phyloP scores from a whole-genome alignment of 1,139 yeast species.

The Yamadazyma epiphylla region DNA sequence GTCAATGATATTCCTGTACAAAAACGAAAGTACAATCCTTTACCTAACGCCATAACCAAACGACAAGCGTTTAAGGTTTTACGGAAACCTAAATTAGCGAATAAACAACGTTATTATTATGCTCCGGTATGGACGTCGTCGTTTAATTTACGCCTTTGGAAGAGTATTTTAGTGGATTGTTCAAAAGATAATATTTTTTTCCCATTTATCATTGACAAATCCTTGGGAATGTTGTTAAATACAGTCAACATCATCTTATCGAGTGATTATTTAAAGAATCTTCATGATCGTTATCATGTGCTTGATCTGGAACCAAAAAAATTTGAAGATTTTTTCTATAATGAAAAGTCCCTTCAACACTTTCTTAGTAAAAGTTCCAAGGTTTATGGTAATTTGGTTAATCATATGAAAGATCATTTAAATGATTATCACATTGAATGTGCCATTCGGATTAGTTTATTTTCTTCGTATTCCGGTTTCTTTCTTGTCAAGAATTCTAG shows the following conservation, averaged over 20 bases:
- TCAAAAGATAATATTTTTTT: slow-evolving; percentile 16
- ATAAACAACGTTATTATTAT: slow-evolving; percentile 9
- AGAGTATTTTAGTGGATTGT: slow-evolving; percentile 6
- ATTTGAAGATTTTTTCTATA: slow-evolving; percentile 21
- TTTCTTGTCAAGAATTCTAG: slow-evolving; percentile 32
- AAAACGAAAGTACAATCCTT: slow-evolving; percentile 1
- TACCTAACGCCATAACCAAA: slow-evolving; percentile 14
- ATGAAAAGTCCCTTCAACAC: slow-evolving; percentile 23
- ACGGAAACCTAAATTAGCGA: not conserved
- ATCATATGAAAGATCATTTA: slow-evolving; percentile 30
- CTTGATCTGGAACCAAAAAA: slow-evolving; percentile 7
- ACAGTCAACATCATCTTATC: slow-evolving; percentile 17
- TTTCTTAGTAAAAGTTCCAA: slow-evolving; percentile 32
- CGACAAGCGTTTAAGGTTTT: not conserved
- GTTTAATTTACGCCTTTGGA: slow-evolving; percentile 24
- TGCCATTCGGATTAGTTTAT: slow-evolving; percentile 36
- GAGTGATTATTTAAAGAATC: slow-evolving; percentile 14
- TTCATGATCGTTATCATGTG: slow-evolving; percentile 13
- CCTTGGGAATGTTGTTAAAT: slow-evolving; percentile 31
- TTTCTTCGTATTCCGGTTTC: slow-evolving; percentile 36
- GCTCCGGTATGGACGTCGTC: slow-evolving; percentile 27
- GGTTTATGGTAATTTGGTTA: slow-evolving; percentile 33
- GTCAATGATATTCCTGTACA: slow-evolving; percentile 3
- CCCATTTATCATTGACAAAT: slow-evolving; percentile 36
- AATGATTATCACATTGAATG: slow-evolving; percentile 29